phyloP scores from a whole-genome alignment of 768 basidiomycete species.

The Xerocomellus amylosporus region DNA sequence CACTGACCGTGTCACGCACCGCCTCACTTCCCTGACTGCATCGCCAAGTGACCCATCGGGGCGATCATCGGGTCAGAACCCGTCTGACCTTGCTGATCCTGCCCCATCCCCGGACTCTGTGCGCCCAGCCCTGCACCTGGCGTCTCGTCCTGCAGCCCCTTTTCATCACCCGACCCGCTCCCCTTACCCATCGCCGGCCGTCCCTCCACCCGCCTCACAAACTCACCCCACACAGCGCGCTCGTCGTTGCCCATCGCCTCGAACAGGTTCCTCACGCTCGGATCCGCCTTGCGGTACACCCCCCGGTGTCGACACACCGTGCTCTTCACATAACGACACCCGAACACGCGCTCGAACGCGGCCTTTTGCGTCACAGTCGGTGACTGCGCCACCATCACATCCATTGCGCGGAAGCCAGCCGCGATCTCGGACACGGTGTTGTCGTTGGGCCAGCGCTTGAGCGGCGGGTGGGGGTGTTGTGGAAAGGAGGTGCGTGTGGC shows the following conservation, averaged over 20 bases:
- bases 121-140: neutral
- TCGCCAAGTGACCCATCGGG: slow-evolving; percentile 17
- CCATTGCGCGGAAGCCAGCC: slow-evolving; percentile 54
- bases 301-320: slow-evolving; percentile 72
- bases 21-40: slow-evolving; percentile 18
- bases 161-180: slow-evolving; percentile 24
- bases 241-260: slow-evolving; percentile 54
- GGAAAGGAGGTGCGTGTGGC: slow-evolving; percentile 36
- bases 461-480: slow-evolving; percentile 58
- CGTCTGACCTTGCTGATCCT: slow-evolving; percentile 20
- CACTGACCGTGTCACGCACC: neutral
- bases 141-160: slow-evolving; percentile 19
- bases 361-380: slow-evolving; percentile 57
- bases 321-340: slow-evolving; percentile 68
- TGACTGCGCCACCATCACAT: slow-evolving; percentile 32
- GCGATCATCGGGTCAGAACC: slow-evolving; percentile 18
- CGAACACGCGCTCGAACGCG: slow-evolving; percentile 70
- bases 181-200: slow-evolving; percentile 35
- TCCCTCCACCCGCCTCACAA: slow-evolving; percentile 61
- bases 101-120: slow-evolving; percentile 3
- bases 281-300: slow-evolving; percentile 59
- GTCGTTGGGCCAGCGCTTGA: slow-evolving; percentile 77
- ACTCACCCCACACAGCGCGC: slow-evolving; percentile 65
- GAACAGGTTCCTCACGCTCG: slow-evolving; percentile 46
- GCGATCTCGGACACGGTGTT: slow-evolving; percentile 68